Evolutionary conservation across 78 protist species (phyloP).

Genomic region (Parvularia atlantis): DNA sequence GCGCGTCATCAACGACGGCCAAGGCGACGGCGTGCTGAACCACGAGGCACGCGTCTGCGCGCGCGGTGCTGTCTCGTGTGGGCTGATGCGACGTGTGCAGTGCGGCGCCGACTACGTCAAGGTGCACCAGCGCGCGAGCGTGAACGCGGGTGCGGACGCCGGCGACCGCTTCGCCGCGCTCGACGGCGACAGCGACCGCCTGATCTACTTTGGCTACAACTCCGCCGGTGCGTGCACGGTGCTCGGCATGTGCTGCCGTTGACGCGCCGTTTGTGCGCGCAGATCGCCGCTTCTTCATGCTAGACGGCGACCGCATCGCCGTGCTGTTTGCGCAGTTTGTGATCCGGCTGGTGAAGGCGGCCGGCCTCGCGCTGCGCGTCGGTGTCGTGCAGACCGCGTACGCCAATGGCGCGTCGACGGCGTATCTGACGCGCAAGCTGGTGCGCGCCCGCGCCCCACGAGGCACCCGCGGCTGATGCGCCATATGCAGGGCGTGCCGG

Average conservation of each 20-base stretch:
- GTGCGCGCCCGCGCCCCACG: background rate
- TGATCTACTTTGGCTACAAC: conserved; percentile 26
- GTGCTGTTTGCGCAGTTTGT: conserved; percentile 22
- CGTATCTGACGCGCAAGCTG: background rate
- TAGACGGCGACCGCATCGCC: conserved; percentile 69
- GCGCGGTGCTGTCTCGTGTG: background rate
- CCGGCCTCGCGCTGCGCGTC: background rate
- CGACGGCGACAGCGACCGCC: conserved; percentile 76
- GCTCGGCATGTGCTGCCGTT: too few relatives aligned
- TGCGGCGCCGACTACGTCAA: conserved; percentile 48
- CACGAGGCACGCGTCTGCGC: background rate
- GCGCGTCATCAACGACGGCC: background rate
- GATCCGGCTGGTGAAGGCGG: background rate
- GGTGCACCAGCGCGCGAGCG: background rate
- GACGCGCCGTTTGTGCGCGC: too few relatives aligned
- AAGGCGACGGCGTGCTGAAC: background rate
- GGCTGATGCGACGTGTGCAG: background rate
- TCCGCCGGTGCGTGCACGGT: background rate
- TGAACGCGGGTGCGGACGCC: background rate
- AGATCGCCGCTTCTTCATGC: conserved; percentile 13
- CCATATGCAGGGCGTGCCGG: background rate
- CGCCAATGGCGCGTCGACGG: conserved; percentile 48
- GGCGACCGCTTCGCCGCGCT: conserved; percentile 23
- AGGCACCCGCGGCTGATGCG: background rate
- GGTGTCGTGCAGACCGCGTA: conserved; percentile 61